These are phyloP conservation scores for Beverwykella pulmonaria DNA, from an alignment of 495 filamentous ascomycete genomes.

Conservation along the genomic window DNA sequence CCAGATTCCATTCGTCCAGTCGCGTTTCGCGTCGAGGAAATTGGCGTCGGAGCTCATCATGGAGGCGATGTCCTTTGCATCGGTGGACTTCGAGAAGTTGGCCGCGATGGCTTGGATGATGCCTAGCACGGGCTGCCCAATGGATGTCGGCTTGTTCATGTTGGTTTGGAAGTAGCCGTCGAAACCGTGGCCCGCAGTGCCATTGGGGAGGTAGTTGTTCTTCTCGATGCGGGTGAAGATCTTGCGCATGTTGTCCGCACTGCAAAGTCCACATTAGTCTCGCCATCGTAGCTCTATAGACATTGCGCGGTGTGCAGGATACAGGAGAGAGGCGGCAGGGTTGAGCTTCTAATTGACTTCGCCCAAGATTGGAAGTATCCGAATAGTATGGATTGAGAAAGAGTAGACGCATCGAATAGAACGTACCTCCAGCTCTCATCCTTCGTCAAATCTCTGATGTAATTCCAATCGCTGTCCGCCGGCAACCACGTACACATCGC, in stretches of 20 bases:
- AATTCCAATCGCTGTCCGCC: constrained; percentile 49
- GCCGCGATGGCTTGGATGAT: constrained; percentile 37
- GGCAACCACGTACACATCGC: constrained; percentile 54
- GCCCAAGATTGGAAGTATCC: too few species aligned
- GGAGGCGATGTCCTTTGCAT: not conserved
- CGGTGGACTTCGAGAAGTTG: constrained; percentile 26
- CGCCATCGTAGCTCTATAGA: not conserved
- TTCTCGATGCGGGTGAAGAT: constrained; percentile 57
- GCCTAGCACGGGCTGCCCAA: constrained; percentile 40
- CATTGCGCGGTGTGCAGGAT: too few species aligned
- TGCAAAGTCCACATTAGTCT: not conserved
- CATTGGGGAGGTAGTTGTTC: constrained; percentile 54
- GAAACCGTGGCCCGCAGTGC: constrained; percentile 57
- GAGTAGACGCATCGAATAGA: too few species aligned
- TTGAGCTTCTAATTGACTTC: too few species aligned
- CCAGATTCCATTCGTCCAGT: constrained; percentile 53
- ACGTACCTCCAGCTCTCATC: constrained; percentile 51
- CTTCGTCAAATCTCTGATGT: constrained; percentile 53
- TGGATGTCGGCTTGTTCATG: constrained; percentile 37
- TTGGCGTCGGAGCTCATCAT: constrained; percentile 48
- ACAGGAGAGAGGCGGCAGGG: too few species aligned
- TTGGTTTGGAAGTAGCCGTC: constrained; percentile 60
- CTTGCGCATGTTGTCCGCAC: constrained; percentile 52
- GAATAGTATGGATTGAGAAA: too few species aligned
- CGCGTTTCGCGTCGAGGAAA: constrained; percentile 43